Base-by-base conservation (phyloP, 1,139 yeast species). In the Wickerhamomyces sp. region DNA sequence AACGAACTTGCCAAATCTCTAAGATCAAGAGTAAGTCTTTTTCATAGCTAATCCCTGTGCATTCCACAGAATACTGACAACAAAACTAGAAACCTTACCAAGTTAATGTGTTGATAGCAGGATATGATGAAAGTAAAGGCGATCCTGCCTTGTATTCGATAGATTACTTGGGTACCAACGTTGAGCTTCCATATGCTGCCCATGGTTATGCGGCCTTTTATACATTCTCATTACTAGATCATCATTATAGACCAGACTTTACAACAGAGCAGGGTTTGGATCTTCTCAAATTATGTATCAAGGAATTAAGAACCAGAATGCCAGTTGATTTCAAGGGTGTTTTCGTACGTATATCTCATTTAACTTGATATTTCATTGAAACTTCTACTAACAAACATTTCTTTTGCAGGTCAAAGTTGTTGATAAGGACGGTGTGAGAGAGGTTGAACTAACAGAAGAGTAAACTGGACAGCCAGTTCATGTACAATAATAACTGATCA, bases 191-290 rank as follows among this genome's bases (percentile, higher is more conserved):
- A 23, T 93, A 94, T 62, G 97, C 95, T 11, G 96, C 96, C 3
- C 96, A 90, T 62, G 99, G 99, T 3, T 93, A 94, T 61, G 96
- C 99, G 34, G 95, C 95, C 3, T 94, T 90, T 67, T 93, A 93
- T 66, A 83, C 95, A 39, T 77, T 89, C 64, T 87, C 99, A 5
- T 72, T 93, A 53, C 75, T 94, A 58, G 99, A 93, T 69, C 90
- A 85, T 58, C 96, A 91, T 67, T 90, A 91, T 68, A 77, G 84
- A 62, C 77, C 82, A 41, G 94, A 83, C 56, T 79, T 91, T 82
- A 72, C 78, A 10, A 68, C 79, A 40, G 90, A 83, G 33, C 94
- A 90, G 50, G 99, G 98, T 1, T 63, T 93, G 53, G 73, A 81
- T 44, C 75, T 93, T 58, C 75, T 91, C 64, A 73, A 79, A 51